Evolutionary conservation across 306 rosid species (phyloP), one percentile per base, ranked within the genome.

Genomic region (Vigna reflexopilosa): DNA sequence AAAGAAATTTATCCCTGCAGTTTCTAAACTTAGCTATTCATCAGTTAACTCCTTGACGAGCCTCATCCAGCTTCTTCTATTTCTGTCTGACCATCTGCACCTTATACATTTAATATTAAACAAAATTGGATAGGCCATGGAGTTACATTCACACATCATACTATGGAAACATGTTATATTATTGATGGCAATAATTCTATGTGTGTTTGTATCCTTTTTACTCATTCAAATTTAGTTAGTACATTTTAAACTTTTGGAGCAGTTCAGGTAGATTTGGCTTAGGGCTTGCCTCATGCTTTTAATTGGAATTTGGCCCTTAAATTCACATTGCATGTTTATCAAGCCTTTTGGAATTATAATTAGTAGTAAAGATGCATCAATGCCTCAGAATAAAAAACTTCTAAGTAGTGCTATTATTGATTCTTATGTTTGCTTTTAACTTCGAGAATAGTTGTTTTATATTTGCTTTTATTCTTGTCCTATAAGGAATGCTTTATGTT

Each of bases 391-490:
- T 45, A 13, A 64, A 62, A 52, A 42, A 28, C 24, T 34, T 54
- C 63, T 72, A 26, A 42, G 28, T 36, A 28, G 51, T 57, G 40
- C 12, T 76, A 68, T 68, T 45, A 30, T 30, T 4, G 34, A 30
- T 30, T 30, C 34, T 30, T 30, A 40, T 75, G 49, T 52, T 55
- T 59, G 14, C 7, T 19, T 75, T 68, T 19, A 32, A 59, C 13
- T 59, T 20, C 17, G 9, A 47, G 40, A 24, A 38, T 20, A 9
- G n/a, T 70, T 56, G 1, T 75, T 30, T 30, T 56, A 58, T 68
- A 40, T 63, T 34, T 70, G 58, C 22, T 62, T 67, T 68, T 81
- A 38, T 76, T 48, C 12, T 32, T 42, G 51, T 45, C 64, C 44
- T 77, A 48, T 52, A 42, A 52, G 30, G 74, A 55, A 5, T 34